Evolutionary conservation across 2,329 filamentous ascomycete genomes (phyloP).

Genomic region (Pseudocercospora fuligena): DNA sequence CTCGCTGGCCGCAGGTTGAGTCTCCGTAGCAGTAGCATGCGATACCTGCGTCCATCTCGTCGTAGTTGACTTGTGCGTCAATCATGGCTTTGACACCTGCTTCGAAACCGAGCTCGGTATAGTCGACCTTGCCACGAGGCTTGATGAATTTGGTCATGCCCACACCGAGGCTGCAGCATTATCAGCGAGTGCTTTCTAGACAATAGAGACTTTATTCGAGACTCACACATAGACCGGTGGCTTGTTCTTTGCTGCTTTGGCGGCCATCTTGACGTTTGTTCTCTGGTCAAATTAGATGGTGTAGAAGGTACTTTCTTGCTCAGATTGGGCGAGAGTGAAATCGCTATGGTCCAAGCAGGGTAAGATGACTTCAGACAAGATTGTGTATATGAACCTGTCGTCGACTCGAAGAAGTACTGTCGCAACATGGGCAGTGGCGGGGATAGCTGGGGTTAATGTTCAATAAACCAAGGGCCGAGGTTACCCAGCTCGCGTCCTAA

Average conservation of each 20-base stretch:
- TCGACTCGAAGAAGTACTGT: conserved; percentile 23
- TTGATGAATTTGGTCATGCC: conserved; percentile 99
- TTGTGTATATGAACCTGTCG: conserved; percentile 9
- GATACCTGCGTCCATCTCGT: conserved; percentile 90
- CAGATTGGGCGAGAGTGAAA: not conserved
- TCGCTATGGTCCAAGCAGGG: not conserved
- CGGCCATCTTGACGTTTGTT: conserved; percentile 29
- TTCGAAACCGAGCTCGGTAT: conserved; percentile 91
- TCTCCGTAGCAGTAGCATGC: conserved; percentile 98
- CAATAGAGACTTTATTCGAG: not conserved
- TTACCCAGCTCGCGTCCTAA: conserved; percentile 5
- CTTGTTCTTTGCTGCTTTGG: conserved; percentile 34
- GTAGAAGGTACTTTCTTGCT: not conserved
- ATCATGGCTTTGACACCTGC: conserved; percentile 85
- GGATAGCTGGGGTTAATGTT: conserved; percentile 21
- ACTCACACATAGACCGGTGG: conserved; percentile 20
- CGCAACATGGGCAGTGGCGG: conserved; percentile 18
- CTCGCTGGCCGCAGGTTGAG: conserved; percentile 90
- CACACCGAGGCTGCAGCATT: conserved; percentile 73
- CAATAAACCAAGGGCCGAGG: conserved; percentile 19
- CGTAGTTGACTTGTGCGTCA: conserved; percentile 90
- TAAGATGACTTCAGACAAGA: not conserved
- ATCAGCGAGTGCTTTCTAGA: not conserved
- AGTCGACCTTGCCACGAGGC: conserved; percentile 89
- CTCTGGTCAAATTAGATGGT: not conserved